Percentiles rank a stretch among this genome's conserved stretches.
Evolutionary conservation across 305 asterid species (phyloP).

Genomic region (Solanum chacoense): DNA sequence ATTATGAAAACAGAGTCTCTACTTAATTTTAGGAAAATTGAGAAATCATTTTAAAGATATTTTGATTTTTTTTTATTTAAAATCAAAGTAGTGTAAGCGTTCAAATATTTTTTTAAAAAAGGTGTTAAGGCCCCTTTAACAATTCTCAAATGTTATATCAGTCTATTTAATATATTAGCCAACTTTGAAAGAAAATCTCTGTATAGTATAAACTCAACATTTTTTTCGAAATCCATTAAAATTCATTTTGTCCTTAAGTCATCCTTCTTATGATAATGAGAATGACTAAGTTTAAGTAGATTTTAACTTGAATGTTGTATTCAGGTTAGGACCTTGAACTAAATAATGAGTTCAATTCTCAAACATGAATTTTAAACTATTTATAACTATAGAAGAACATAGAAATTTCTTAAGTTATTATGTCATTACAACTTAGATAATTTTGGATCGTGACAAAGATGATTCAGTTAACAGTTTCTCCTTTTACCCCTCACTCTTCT

Average conservation of each 20-base stretch:
- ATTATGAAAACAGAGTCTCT: neutral
- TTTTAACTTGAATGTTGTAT: neutral
- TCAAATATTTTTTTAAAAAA: neutral
- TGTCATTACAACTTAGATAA: neutral
- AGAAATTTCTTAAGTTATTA: neutral
- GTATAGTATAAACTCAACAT: neutral
- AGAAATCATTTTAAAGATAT: neutral
- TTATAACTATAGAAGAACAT: neutral
- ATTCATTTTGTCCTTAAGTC: neutral
- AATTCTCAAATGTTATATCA: neutral
- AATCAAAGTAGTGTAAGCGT: neutral
- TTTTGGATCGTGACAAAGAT: neutral
- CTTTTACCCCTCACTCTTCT: neutral
- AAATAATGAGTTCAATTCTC: neutral
- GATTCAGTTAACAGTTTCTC: neutral
- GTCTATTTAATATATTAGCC: neutral
- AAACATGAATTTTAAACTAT: too few relatives aligned
- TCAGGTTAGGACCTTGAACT: neutral
- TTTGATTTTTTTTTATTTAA: neutral
- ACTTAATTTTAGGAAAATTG: neutral
- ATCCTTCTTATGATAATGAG: neutral
- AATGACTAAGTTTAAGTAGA: neutral
- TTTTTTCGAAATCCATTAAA: neutral
- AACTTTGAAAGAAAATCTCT: neutral
- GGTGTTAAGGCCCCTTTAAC: neutral